phyloP scores from a whole-genome alignment of 1,284 basidiomycete genomes.

The Apiotrichum brassicae region DNA sequence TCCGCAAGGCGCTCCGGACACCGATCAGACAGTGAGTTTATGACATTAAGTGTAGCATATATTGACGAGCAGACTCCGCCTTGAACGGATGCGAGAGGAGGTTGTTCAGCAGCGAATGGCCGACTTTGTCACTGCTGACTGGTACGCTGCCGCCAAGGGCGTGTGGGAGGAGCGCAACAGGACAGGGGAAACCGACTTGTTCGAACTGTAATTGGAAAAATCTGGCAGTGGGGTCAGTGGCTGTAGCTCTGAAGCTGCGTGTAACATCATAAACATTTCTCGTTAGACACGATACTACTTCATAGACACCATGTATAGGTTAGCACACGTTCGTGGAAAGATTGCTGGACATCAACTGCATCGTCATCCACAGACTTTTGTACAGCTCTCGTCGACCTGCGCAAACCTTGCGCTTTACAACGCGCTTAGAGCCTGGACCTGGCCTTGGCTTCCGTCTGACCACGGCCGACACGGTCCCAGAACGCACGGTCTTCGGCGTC shows the following conservation, averaged over 20 bases:
- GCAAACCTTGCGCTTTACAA: no score
- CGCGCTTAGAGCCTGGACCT: no score
- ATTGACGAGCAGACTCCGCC: not conserved
- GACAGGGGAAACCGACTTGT: not conserved
- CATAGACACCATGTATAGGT: no score
- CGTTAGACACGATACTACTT: no score
- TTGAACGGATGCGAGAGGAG: constrained; percentile 11
- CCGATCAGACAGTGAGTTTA: constrained; percentile 16
- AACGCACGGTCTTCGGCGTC: not conserved
- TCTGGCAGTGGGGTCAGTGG: no score
- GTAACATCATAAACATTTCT: no score
- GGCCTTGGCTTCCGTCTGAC: not conserved
- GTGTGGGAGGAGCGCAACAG: constrained; percentile 17
- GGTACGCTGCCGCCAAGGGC: constrained; percentile 15
- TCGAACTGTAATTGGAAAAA: constrained; percentile 8
- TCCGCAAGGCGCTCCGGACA: constrained; percentile 17
- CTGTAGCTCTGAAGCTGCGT: no score
- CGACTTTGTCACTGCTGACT: constrained; percentile 19
- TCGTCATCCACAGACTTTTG: no score
- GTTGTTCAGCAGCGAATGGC: constrained; percentile 14
- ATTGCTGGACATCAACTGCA: no score
- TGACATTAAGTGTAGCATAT: not conserved
- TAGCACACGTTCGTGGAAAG: no score
- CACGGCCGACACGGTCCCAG: not conserved
- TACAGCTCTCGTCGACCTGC: no score